Base-by-base conservation (phyloP, 2,329 filamentous ascomycete species). In the Fusarium pseudograminearum region DNA sequence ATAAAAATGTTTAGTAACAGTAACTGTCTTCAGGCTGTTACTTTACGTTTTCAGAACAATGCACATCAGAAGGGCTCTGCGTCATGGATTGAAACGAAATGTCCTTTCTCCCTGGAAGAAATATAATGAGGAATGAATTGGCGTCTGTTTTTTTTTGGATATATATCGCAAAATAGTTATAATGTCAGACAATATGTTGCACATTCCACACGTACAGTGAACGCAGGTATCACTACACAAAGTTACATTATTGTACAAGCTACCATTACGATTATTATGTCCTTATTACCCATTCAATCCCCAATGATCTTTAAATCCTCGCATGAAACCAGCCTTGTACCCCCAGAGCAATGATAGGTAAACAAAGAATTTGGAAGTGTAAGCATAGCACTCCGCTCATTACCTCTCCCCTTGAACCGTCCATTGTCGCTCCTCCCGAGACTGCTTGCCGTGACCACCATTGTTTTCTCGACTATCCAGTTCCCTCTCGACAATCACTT, bases 401-500 rank as follows among this genome's bases (percentile, higher is more conserved):
- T 26, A 54, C 48, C 50, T 51, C n/a, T 36, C 56, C 15, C 46
- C 55, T 18, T 54, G 46, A 18, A 50, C 34, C 26, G 46, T 61
- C 59, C 68, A 70, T 38, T 53, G 63, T 24, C 51, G 51, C 10
- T 70, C 61, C 2, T 47, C 55, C 11, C 38, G 54, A 18, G 56
- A 46, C 30, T 58, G 57, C 42, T 60, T 69, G 20, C 41, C 59
- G 16, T 61, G 52, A 7, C 68, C 53, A 5, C 56, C 67, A 18
- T 76, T 74, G 14, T 65, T 67, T 45, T 75, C 72, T 34, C 73
- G 73, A 22, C 72, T 64, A 22, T 76, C 73, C 30, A 75, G 73
- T 75, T 85, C 83, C 20, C 85, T 80, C 68, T 86, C 84, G 2
- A 87, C 74, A 52, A 84, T 82, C 16, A 82, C 79, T 70, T 84